Conservation (phyloP, 371 early-diverging fungal genomes). For the Zychaea mexicana region DNA sequence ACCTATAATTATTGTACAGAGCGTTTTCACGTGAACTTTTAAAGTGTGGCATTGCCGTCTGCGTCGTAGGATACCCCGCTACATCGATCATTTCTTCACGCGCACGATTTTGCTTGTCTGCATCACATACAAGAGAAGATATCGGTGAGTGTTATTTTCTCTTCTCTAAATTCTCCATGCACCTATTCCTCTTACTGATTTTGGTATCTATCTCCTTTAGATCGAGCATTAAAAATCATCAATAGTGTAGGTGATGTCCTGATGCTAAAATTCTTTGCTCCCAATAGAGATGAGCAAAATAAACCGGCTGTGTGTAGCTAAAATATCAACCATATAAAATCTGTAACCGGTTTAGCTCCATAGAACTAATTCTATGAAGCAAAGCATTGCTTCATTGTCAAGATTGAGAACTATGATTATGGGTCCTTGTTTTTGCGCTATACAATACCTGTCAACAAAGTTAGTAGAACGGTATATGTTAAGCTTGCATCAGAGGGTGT, state of each 20-base stretch:
- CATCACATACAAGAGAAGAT: conserved; percentile 96
- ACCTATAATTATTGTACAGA: conserved; percentile 6
- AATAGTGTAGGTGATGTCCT: conserved; percentile 70
- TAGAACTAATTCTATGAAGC: too few relatives aligned
- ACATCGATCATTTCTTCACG: conserved; percentile 93
- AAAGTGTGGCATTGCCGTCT: conserved; percentile 91
- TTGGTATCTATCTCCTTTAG: conserved; percentile 6
- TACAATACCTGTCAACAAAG: too few relatives aligned
- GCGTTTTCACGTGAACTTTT: conserved; percentile 97
- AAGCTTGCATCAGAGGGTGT: too few relatives aligned
- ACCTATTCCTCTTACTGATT: background rate
- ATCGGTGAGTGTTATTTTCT: conserved; percentile 46
- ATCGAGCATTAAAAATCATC: conserved; percentile 62
- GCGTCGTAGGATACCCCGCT: conserved; percentile 97
- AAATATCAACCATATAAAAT: background rate
- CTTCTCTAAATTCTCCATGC: background rate
- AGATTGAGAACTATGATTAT: too few relatives aligned
- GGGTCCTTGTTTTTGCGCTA: too few relatives aligned
- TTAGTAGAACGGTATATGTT: too few relatives aligned
- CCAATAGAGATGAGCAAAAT: too few relatives aligned
- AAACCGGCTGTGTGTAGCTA: too few relatives aligned
- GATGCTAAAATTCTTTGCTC: conserved; percentile 67
- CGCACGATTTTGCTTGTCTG: conserved; percentile 95
- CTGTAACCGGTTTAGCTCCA: too few relatives aligned
- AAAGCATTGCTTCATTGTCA: too few relatives aligned